Percentiles rank a stretch among this genome's conserved stretches.
Conservation (phyloP, 768 basidiomycete genomes). For the Leccinellum luteum region DNA sequence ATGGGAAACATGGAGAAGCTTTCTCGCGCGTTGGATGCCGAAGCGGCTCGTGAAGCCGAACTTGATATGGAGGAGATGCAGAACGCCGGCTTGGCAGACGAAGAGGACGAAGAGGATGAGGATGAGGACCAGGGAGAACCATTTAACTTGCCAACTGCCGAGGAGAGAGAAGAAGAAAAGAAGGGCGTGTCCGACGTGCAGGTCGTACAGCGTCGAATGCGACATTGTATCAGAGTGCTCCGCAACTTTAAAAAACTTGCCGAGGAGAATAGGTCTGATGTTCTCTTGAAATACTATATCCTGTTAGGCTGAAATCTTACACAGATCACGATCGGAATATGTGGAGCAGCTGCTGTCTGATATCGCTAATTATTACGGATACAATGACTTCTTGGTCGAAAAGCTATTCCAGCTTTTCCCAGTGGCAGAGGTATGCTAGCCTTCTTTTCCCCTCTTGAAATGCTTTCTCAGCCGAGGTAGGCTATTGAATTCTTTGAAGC, state of each 20-base stretch:
- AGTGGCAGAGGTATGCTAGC: slow-evolving; percentile 71
- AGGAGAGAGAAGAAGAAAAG: slow-evolving; percentile 73
- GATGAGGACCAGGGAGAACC: slow-evolving; percentile 37
- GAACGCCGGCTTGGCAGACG: slow-evolving; percentile 47
- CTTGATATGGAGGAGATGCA: slow-evolving; percentile 67
- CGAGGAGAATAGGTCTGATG: slow-evolving; percentile 56
- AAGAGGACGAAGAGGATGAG: slow-evolving; percentile 43
- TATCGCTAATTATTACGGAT: slow-evolving; percentile 95
- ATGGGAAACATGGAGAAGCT: slow-evolving; percentile 80
- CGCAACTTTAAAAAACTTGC: slow-evolving; percentile 68
- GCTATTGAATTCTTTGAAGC: slow-evolving; percentile 98
- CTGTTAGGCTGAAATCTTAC: slow-evolving; percentile 3
- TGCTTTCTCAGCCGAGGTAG: slow-evolving; percentile 37
- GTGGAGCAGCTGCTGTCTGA: slow-evolving; percentile 84
- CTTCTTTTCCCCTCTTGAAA: not conserved
- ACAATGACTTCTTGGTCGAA: slow-evolving; percentile 92
- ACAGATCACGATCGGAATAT: slow-evolving; percentile 86
- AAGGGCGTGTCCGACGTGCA: slow-evolving; percentile 67
- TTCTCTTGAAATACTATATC: slow-evolving; percentile 1
- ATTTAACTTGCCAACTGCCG: slow-evolving; percentile 67
- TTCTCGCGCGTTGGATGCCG: slow-evolving; percentile 72
- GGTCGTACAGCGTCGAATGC: slow-evolving; percentile 75
- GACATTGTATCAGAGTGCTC: slow-evolving; percentile 69
- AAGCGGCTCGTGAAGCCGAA: slow-evolving; percentile 64
- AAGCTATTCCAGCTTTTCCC: slow-evolving; percentile 95